A percentile compares a stretch with the other conserved stretches of the same genome.
Conservation (phyloP, 2,329 filamentous ascomycete species). For the Aspergillus sergii region DNA sequence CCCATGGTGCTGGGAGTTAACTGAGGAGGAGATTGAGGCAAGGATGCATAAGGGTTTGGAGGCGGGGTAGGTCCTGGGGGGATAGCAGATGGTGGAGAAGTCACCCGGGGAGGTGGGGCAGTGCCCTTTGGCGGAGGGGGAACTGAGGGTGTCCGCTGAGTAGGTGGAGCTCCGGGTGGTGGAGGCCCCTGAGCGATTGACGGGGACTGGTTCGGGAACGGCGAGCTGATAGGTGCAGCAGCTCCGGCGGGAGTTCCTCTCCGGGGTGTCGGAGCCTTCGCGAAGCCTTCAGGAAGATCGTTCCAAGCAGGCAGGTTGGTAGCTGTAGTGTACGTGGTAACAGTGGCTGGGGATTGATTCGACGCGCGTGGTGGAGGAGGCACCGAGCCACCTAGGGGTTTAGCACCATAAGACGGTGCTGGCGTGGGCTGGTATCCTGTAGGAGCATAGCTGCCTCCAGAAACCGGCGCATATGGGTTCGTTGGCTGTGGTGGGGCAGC, state of each 20-base stretch:
- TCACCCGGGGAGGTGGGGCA: conserved; percentile 66
- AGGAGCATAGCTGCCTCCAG: conserved; percentile 38
- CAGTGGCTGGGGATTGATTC: conserved; percentile 66
- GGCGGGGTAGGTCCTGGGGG: conserved; percentile 64
- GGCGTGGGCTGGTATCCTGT: conserved; percentile 61
- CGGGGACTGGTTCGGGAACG: conserved; percentile 70
- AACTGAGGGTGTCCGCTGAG: conserved; percentile 69
- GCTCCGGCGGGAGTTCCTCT: conserved; percentile 70
- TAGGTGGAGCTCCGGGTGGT: conserved; percentile 61
- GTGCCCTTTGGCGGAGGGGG: conserved; percentile 83
- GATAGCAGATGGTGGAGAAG: conserved; percentile 68
- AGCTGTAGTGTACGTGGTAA: conserved; percentile 64
- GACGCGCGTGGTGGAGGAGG: conserved; percentile 67
- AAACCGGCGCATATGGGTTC: conserved; percentile 34
- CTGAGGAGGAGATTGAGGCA: conserved; percentile 49
- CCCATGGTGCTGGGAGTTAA: conserved; percentile 37
- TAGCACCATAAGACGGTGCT: conserved; percentile 48
- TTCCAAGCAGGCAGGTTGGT: conserved; percentile 87
- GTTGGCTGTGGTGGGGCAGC: conserved; percentile 11
- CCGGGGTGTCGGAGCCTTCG: conserved; percentile 71
- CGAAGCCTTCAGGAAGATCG: conserved; percentile 81
- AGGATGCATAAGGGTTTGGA: conserved; percentile 42
- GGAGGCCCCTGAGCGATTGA: conserved; percentile 46
- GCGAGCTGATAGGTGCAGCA: conserved; percentile 67
- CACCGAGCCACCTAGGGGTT: conserved; percentile 48